Base-by-base conservation (phyloP, 257 asterid genomes). In the Scutellaria galericulata region DNA sequence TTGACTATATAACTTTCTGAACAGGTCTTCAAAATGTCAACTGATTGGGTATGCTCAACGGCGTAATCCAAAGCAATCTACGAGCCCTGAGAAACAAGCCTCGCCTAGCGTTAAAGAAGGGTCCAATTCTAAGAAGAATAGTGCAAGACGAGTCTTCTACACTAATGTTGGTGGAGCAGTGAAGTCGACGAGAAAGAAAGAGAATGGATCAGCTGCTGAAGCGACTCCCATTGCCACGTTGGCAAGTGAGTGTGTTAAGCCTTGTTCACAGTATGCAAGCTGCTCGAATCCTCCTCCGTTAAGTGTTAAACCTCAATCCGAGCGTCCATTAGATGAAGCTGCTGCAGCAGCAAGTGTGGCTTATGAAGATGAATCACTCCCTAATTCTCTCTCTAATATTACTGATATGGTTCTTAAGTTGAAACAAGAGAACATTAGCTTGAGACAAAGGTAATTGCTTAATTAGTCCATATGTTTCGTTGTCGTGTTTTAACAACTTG, bases 1-100 rank as follows among this genome's bases (percentile, higher is more conserved):
- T 48, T 2, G 11, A 11, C 8, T 35, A 7, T 8, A 14, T 5
- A 51, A 51, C 14, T 7, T 51, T 31, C 5, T 31, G 4, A 31
- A 14, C 73, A 89, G 96, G 96, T 60, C 78, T 35, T 1, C 74
- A 15, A 77, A 86, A 22, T 90, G 92, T 81, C 89, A 86, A 14
- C 71, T 83, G 24, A 73, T 90, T n/a, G 96, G 96, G 47, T 90
- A 90, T 59, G 86, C 93, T 44, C 81, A 68, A 40, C 69, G 91
- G 5, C 83, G 87, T 12, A 55, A 15, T 12, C 4, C 67, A 48
- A 78, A 82, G 77, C 79, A 72, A 46, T 63, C 64, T 55, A 57
- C 18, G 44, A 37, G 71, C n/a, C 70, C 74, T 24, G 79, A 61
- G 70, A 72, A 53, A 20, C 66, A 56, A 48, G 65, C 68, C 47